Evolutionary conservation across 352 stramenopile species (phyloP).

Genomic region (Hyaloperonospora brassicae): DNA sequence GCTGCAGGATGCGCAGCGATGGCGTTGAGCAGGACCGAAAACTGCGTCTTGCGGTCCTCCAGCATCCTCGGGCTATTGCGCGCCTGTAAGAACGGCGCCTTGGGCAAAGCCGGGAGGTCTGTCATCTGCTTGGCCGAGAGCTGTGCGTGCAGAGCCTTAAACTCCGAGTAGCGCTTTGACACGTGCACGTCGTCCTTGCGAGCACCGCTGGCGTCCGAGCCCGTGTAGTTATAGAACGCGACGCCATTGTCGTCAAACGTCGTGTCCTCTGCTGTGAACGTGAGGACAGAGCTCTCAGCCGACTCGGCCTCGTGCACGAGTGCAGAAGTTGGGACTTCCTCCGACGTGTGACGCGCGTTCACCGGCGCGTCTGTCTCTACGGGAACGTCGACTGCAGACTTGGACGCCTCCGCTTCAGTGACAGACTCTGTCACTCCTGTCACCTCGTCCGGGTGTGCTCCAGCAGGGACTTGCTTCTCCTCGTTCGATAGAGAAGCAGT

Average conservation of each 20-base stretch:
- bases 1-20: slow-evolving; percentile 42
- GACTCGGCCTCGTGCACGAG: slow-evolving; percentile 13
- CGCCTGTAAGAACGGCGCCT: slow-evolving; percentile 35
- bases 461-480: too few relatives aligned
- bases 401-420: slow-evolving; percentile 1
- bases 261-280: slow-evolving; percentile 15
- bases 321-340: slow-evolving; percentile 8
- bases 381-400: slow-evolving; percentile 6
- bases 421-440: slow-evolving; percentile 1
- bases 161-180: slow-evolving; percentile 72
- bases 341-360: slow-evolving; percentile 9
- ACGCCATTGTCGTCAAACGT: slow-evolving; percentile 29
- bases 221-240: slow-evolving; percentile 48
- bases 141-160: slow-evolving; percentile 55
- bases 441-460: slow-evolving; percentile 1
- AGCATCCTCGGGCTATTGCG: slow-evolving; percentile 52
- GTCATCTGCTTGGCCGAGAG: slow-evolving; percentile 37
- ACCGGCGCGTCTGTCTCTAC: slow-evolving; percentile 2
- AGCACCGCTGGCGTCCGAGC: slow-evolving; percentile 34
- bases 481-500: too few relatives aligned
- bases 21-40: slow-evolving; percentile 49
- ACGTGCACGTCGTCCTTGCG: slow-evolving; percentile 33
- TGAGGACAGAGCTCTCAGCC: slow-evolving; percentile 3
- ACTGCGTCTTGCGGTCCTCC: slow-evolving; percentile 48
- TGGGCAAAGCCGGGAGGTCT: slow-evolving; percentile 44